Conservation (phyloP, 768 basidiomycete genomes). For the Tephrocybe sp. region DNA sequence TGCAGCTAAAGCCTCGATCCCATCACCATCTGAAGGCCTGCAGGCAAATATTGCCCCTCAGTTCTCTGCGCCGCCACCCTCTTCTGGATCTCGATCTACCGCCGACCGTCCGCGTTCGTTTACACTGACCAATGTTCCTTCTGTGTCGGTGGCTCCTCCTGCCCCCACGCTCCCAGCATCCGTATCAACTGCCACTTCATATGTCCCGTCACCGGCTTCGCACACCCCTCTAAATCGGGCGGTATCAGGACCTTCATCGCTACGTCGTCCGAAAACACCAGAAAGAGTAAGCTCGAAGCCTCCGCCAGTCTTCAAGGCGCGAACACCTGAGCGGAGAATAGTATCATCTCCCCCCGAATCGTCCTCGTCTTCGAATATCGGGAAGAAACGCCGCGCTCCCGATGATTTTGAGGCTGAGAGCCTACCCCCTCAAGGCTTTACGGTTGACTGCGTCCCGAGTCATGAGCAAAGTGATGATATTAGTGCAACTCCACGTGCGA, state of each 20-base stretch:
- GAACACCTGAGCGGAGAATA: constrained; percentile 46
- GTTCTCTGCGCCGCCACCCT: constrained; percentile 11
- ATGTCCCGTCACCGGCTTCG: constrained; percentile 16
- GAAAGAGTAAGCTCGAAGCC: constrained; percentile 37
- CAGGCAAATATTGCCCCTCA: constrained; percentile 14
- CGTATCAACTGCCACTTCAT: constrained; percentile 9
- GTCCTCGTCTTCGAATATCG: constrained; percentile 41
- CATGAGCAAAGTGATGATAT: constrained; percentile 29
- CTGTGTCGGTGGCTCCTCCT: constrained; percentile 11
- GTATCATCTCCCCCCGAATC: constrained; percentile 24
- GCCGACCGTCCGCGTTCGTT: constrained; percentile 29
- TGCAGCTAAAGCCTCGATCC: constrained; percentile 45
- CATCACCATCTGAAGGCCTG: constrained; percentile 14
- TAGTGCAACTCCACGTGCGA: constrained; percentile 56
- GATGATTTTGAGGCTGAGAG: constrained; percentile 69
- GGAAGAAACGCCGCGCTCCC: constrained; percentile 74
- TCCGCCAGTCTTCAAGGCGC: constrained; percentile 48
- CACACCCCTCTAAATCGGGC: constrained; percentile 29
- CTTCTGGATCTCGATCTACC: constrained; percentile 2
- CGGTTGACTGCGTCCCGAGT: constrained; percentile 49
- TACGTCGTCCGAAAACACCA: constrained; percentile 53
- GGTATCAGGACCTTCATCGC: constrained; percentile 44
- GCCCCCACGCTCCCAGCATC: constrained; percentile 13
- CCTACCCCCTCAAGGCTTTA: constrained; percentile 67
- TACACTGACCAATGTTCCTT: constrained; percentile 22